phyloP scores from a whole-genome alignment of 2,329 filamentous ascomycete species.

The Eutypa lata region DNA sequence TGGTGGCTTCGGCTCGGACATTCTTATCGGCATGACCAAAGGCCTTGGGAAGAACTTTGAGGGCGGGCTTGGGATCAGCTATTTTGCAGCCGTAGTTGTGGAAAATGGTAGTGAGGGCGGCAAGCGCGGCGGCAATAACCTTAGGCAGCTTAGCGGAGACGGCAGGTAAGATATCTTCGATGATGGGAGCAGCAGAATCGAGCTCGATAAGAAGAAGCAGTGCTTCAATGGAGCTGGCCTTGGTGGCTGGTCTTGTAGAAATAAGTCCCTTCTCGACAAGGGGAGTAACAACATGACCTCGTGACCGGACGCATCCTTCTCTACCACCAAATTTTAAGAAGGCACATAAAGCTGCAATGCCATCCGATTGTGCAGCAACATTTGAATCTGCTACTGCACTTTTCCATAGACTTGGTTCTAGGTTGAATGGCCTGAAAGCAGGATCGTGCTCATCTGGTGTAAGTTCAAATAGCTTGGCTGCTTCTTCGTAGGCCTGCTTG shows the following conservation, averaged over 20 bases:
- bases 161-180: constrained; percentile 77
- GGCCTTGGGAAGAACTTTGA: constrained; percentile 83
- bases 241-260: constrained; percentile 84
- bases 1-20: constrained; percentile 89
- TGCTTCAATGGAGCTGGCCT: constrained; percentile 81
- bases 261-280: constrained; percentile 90
- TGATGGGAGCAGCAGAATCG: constrained; percentile 77
- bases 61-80: constrained; percentile 85
- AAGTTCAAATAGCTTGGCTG: constrained; percentile 78
- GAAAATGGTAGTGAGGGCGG: constrained; percentile 75
- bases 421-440: constrained; percentile 81
- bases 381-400: constrained; percentile 90
- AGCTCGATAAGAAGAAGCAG: constrained; percentile 86
- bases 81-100: constrained; percentile 95
- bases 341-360: constrained; percentile 79
- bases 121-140: constrained; percentile 32
- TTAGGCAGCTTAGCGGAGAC: constrained; percentile 38
- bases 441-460: constrained; percentile 84
- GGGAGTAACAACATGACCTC: constrained; percentile 68
- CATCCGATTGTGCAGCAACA: constrained; percentile 94
- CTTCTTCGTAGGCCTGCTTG: constrained; percentile 92
- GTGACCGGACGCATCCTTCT: constrained; percentile 75
- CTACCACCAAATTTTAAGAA: constrained; percentile 89
- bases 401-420: constrained; percentile 86
- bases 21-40: constrained; percentile 99